A percentile compares a stretch with the other conserved stretches of the same genome.
Conservation (phyloP, 257 asterid genomes). For the Ilex aquifolium region DNA sequence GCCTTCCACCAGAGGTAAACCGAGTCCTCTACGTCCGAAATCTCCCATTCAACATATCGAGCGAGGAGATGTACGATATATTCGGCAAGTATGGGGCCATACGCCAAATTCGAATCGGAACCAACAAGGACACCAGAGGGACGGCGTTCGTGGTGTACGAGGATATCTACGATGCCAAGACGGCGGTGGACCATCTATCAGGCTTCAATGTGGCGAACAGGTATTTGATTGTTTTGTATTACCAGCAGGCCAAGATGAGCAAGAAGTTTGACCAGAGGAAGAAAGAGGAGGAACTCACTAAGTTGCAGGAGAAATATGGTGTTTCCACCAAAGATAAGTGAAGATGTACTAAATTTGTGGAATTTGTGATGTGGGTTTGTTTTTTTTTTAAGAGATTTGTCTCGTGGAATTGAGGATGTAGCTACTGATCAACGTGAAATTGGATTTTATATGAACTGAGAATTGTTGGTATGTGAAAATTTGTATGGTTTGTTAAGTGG, state of each 20-base stretch:
- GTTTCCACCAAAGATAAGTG: conserved; percentile 57
- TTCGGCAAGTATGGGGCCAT: conserved; percentile 92
- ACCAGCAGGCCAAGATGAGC: conserved; percentile 95
- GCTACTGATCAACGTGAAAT: too few species aligned
- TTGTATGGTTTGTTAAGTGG: too few species aligned
- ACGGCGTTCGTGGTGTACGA: conserved; percentile 94
- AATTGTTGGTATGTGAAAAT: not conserved
- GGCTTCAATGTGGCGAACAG: conserved; percentile 90
- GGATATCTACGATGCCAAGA: conserved; percentile 92
- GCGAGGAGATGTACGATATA: conserved; percentile 97
- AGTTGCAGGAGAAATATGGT: conserved; percentile 88
- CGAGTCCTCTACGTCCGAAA: conserved; percentile 79
- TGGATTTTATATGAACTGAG: not conserved
- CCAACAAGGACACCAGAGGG: conserved; percentile 86
- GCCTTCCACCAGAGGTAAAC: conserved; percentile 94
- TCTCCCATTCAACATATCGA: conserved; percentile 84
- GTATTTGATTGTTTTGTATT: conserved; percentile 76
- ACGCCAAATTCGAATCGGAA: conserved; percentile 82
- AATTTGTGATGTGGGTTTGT: conserved; percentile 5
- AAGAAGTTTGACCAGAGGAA: conserved; percentile 89
- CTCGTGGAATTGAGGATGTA: too few species aligned
- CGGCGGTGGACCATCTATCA: conserved; percentile 85
- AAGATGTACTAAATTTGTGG: conserved; percentile 17
- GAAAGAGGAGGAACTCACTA: conserved; percentile 81
- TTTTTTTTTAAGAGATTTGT: not conserved